Evolutionary conservation across 176 grass and related monocot species (phyloP).

Genomic region (Elaeis guineensis): DNA sequence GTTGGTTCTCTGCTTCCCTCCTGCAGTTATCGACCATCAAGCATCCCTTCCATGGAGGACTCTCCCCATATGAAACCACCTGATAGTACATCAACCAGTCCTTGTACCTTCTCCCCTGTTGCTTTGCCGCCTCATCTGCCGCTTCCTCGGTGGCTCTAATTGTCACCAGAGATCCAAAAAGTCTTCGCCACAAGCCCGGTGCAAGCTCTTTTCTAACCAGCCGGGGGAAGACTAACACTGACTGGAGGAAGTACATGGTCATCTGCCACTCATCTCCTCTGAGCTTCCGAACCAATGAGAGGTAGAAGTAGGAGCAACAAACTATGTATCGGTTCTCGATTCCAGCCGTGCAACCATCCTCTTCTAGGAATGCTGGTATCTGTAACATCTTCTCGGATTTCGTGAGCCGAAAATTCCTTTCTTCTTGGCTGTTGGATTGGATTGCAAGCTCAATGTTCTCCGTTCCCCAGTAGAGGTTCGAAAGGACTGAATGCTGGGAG

Average conservation of each 20-base stretch:
- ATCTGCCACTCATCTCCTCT: conserved; percentile 79
- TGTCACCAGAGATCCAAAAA: conserved; percentile 31
- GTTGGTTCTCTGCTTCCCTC: conserved; percentile 32
- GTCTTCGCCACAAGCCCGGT: conserved; percentile 51
- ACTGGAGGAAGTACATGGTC: conserved; percentile 82
- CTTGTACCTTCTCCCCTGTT: conserved; percentile 63
- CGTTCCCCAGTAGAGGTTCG: conserved; percentile 46
- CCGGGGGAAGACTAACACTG: conserved; percentile 36
- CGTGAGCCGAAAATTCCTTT: conserved; percentile 13
- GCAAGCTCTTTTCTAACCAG: conserved; percentile 45
- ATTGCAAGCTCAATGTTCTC: conserved; percentile 29
- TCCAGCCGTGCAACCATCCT: conserved; percentile 58
- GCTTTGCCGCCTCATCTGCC: conserved; percentile 36
- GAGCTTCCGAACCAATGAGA: conserved; percentile 51
- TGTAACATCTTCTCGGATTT: conserved; percentile 65
- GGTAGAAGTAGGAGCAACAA: conserved; percentile 87
- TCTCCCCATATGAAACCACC: conserved; percentile 56
- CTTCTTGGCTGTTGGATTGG: background rate
- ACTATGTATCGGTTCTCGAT: conserved; percentile 57
- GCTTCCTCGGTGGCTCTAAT: conserved; percentile 11
- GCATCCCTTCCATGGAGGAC: conserved; percentile 24
- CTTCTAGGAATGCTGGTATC: conserved; percentile 62
- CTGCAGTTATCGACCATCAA: background rate
- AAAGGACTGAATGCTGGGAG: conserved; percentile 40
- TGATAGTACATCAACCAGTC: conserved; percentile 96